Evolutionary conservation across 2,329 filamentous ascomycete genomes (phyloP).

Genomic region (Nemania bipapillata): DNA sequence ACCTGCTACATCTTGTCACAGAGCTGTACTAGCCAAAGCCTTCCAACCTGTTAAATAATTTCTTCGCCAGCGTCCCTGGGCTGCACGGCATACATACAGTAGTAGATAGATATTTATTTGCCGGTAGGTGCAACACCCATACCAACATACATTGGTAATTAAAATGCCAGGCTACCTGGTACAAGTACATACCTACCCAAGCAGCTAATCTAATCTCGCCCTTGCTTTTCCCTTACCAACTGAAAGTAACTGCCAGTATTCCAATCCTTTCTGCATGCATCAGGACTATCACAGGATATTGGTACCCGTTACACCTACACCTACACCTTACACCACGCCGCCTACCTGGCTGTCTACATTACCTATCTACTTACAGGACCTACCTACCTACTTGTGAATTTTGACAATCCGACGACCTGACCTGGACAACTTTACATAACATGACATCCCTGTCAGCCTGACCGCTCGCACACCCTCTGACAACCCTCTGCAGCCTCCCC

Average conservation of each 20-base stretch:
- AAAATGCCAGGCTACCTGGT: background rate
- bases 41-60: background rate
- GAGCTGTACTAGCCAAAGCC: background rate
- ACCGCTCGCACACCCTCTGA: slow-evolving; percentile 10
- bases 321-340: slow-evolving; percentile 11
- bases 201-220: too few species aligned
- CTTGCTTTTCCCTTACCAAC: background rate
- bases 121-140: background rate
- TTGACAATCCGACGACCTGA: background rate
- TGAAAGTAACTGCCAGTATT: background rate
- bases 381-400: background rate
- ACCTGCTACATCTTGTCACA: background rate
- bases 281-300: slow-evolving; percentile 22
- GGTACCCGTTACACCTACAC: background rate
- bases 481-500: slow-evolving; percentile 10
- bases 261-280: slow-evolving; percentile 28
- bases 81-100: background rate
- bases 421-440: background rate
- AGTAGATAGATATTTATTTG: too few species aligned
- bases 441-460: background rate
- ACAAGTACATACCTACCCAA: too few species aligned
- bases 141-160: background rate
- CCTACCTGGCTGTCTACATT: slow-evolving; percentile 6
- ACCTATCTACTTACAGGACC: too few species aligned
- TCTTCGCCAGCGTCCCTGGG: background rate